Base-by-base conservation (phyloP, 345 rosid genomes). In the Salix suchowensis region DNA sequence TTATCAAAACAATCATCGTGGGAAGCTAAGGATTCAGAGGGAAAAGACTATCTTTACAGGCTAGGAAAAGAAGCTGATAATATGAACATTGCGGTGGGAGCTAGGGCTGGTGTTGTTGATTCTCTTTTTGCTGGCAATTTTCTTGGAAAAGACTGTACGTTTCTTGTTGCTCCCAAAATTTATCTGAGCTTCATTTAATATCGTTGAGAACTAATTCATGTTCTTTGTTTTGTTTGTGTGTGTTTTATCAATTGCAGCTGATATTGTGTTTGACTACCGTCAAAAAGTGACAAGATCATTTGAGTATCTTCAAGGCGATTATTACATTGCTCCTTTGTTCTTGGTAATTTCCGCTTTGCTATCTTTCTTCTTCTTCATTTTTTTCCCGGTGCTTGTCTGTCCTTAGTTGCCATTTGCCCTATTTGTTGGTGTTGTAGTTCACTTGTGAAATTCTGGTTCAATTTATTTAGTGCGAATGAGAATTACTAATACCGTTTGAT, bases 261-360 rank as follows among this genome's bases (percentile, higher is more conserved):
- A 95, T 84, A 88, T 95, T 72, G 98, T 92, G 87, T 92, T 95
- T 77, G 98, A 95, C 88, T 92, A 92, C 77, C 88, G 97, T 61
- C 97, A 91, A 81, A 95, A 92, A 80, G 97, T 86, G 39, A 95
- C 98, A 0, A 89, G 93, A 86, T 92, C 97, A 12, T 95, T 95
- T 78, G 97, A 91, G 85, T 84, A 95, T 79, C 92, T 92, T 76
- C 89, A 88, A 77, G 98, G 97, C 73, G 97, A 95, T 84, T 95
- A 93, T 79, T 91, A 92, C 88, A 92, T 94, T 34, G 94, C 97
- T 69, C 98, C 98, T 21, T 16, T 80, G 13, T 92, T 92, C 89
- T 67, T 94, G 98, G 98, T 84, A 80, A 65, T 24, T 24, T 50
- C 26, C 50, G 18, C 21, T 19, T 18, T 6, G n/a, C 64, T 74